Percentiles rank a stretch among this genome's conserved stretches.
phyloP scores from a whole-genome alignment of 2,329 filamentous ascomycete genomes.

The Achaetomium macrosporum region DNA sequence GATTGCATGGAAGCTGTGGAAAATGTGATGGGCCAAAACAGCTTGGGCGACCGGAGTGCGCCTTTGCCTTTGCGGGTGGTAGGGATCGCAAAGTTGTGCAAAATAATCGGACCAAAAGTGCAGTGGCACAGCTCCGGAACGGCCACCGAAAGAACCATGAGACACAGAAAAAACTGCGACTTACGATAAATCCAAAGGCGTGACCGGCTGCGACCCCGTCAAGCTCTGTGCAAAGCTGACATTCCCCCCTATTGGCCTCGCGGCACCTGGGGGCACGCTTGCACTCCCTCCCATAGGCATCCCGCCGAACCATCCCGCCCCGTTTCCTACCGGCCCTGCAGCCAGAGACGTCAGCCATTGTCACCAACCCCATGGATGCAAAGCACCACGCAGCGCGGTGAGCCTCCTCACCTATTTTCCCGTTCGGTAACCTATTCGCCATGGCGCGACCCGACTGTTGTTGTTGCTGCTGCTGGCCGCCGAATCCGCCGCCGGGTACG shows the following conservation, averaged over 20 bases:
- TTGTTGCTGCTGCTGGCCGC: slow-evolving; percentile 55
- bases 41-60: too few relatives aligned
- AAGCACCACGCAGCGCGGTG: slow-evolving; percentile 22
- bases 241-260: slow-evolving; percentile 52
- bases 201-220: slow-evolving; percentile 55
- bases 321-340: slow-evolving; percentile 40
- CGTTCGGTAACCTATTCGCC: slow-evolving; percentile 57
- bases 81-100: background rate
- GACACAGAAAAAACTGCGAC: slow-evolving; percentile 30
- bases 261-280: slow-evolving; percentile 32
- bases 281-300: slow-evolving; percentile 52
- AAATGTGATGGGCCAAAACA: too few relatives aligned
- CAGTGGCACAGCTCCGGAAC: background rate
- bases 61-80: too few relatives aligned
- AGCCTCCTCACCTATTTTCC: slow-evolving; percentile 53
- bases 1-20: too few relatives aligned
- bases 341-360: slow-evolving; percentile 12
- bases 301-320: slow-evolving; percentile 53
- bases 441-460: slow-evolving; percentile 51
- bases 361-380: background rate
- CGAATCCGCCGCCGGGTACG: slow-evolving; percentile 55
- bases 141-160: background rate
- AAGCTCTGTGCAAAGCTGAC: slow-evolving; percentile 63
- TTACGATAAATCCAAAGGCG: slow-evolving; percentile 60
- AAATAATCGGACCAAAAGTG: background rate